phyloP scores from a whole-genome alignment of 75 land plant genomes.

The Sequoia sempervirens region DNA sequence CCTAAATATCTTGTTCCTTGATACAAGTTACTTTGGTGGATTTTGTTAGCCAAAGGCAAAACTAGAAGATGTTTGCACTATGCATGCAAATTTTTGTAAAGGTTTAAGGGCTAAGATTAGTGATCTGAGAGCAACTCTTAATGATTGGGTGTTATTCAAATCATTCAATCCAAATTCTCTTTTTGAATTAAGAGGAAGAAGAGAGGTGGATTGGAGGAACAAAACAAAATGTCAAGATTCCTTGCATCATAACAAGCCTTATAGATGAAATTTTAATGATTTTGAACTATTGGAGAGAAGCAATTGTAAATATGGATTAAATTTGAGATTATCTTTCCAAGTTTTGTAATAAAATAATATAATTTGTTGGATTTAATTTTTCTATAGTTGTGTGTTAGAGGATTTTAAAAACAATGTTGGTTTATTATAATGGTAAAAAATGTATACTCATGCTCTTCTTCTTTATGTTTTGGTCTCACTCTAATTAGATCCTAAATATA shows the following conservation, averaged over 20 bases:
- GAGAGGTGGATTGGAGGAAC: neutral
- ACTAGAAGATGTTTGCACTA: conserved; percentile 29
- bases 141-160: conserved; percentile 32
- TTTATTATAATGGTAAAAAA: no score
- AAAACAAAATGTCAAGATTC: neutral
- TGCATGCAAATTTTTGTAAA: conserved; percentile 60
- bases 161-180: neutral
- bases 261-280: no score
- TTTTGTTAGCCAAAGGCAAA: conserved; percentile 42
- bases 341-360: no score
- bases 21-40: conserved; percentile 54
- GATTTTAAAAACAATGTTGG: no score
- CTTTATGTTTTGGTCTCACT: no score
- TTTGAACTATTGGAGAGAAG: no score
- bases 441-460: no score
- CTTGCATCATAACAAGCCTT: neutral
- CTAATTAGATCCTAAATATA: no score
- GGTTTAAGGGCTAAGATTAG: conserved; percentile 29
- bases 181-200: neutral
- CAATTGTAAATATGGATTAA: no score
- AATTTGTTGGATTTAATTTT: no score
- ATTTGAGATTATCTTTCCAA: no score
- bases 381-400: no score
- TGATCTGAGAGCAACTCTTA: conserved; percentile 27
- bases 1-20: conserved; percentile 36